Conservation (phyloP, 495 filamentous ascomycete genomes). For the Tuber brumale region DNA sequence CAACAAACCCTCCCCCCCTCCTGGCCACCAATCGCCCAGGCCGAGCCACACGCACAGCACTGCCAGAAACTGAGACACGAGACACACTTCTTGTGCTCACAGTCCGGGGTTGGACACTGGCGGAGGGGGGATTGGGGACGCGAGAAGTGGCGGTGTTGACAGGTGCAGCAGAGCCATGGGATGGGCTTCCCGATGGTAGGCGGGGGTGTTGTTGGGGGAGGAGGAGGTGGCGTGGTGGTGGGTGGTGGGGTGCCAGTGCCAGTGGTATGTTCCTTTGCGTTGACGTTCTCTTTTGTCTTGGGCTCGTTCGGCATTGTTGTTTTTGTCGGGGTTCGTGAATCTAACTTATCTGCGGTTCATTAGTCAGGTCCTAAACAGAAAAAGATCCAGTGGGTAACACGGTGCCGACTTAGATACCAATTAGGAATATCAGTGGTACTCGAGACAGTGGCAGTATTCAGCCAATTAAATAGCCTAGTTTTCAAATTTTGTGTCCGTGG, state of each 20-base stretch:
- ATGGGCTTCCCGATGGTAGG: background rate
- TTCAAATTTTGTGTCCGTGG: background rate
- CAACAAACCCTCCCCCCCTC: background rate
- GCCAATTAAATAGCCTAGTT: background rate
- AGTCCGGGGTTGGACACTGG: background rate
- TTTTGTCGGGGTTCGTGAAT: background rate
- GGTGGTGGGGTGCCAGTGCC: background rate
- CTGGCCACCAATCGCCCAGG: background rate
- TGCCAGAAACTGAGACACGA: conserved; percentile 2
- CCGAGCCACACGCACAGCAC: background rate
- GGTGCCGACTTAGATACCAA: background rate
- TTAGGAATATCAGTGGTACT: background rate
- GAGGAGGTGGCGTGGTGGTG: background rate
- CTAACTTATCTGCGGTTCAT: background rate
- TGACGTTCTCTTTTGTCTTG: background rate
- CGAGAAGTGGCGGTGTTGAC: background rate
- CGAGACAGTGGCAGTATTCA: background rate
- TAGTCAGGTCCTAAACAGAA: background rate
- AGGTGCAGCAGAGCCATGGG: background rate
- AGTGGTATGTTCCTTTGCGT: background rate
- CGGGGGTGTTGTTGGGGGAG: background rate
- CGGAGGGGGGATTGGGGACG: background rate
- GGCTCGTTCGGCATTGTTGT: background rate
- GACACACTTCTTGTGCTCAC: background rate
- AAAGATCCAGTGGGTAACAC: background rate